Evolutionary conservation across 768 basidiomycete genomes (phyloP), one percentile per base, ranked within the genome.

Genomic region (Pulveroboletus frians): DNA sequence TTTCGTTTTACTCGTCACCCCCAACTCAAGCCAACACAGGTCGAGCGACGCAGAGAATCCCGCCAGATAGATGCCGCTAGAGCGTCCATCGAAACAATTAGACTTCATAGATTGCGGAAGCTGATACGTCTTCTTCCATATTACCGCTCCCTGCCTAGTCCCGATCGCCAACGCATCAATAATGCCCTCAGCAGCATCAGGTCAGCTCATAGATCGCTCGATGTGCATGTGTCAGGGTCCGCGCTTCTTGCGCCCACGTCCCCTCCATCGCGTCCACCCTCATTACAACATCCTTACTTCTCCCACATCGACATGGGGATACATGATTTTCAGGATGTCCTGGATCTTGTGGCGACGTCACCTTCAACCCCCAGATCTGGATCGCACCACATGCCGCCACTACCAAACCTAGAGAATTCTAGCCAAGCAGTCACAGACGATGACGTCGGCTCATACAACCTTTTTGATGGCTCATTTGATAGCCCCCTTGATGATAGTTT

Each of bases 31-130:
- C 6, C 15, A 32, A 29, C 21, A 11, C 50, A 89, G 88, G 61
- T 71, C 27, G 74, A 78, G 54, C 75, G 87, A 41, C 69, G 87
- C 44, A 75, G 72, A 49, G 72, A 76, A 44, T 71, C 71, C 6
- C 77, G 77, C 41, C 71, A 67, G 20, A 62, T 81, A 35, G 69
- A 78, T 8, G 57, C 66, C 9, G 72, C 76, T 7, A 79, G 87
- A 43, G 79, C 78, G 9, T 63, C 67, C 9, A 72, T 88, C 17
- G 87, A 90, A 63, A 58, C 65, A 15, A 76, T 76, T 23, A 80
- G 87, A 47, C 69, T 80, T 35, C 62, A 72, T 46, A 75, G 87
- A 39, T 71, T 90, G 3, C 64, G 67, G 23, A 71, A 70, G 37
- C 57, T 80, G 39, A 68, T 69, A 32, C 62, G 59, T 34, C 64